Conservation (phyloP, 148 eudicot species). For the Fagopyrum homotropicum region DNA sequence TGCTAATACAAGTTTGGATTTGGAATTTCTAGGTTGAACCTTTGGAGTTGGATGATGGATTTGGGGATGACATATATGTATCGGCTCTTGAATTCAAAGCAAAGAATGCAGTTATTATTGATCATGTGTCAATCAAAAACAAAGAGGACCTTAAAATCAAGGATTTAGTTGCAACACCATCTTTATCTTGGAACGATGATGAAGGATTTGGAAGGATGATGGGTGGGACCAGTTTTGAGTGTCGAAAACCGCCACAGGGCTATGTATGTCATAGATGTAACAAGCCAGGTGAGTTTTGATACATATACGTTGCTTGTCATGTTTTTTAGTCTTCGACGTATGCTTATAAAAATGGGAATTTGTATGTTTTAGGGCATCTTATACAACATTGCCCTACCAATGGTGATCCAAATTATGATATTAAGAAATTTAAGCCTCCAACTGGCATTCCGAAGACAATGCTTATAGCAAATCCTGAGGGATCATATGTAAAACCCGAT, state of each 20-base stretch:
- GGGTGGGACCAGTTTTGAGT: conserved; percentile 56
- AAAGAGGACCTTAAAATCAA: conserved; percentile 76
- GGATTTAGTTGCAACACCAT: conserved; percentile 63
- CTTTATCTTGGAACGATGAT: conserved; percentile 43
- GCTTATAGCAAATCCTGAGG: conserved; percentile 4
- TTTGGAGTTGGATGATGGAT: conserved; percentile 84
- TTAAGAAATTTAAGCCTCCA: conserved; percentile 34
- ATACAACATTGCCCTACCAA: conserved; percentile 94
- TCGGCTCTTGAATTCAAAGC: conserved; percentile 52
- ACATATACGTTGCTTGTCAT: neutral
- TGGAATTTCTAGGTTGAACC: conserved; percentile 46
- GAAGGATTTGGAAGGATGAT: conserved; percentile 53
- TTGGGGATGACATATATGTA: conserved; percentile 76
- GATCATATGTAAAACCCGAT: too few species aligned
- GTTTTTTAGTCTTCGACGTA: neutral
- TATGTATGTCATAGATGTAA: conserved; percentile 90
- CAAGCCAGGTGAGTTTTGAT: conserved; percentile 50
- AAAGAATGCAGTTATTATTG: too few species aligned
- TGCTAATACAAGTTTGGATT: neutral
- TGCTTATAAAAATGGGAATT: neutral
- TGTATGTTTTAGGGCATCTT: conserved; percentile 59
- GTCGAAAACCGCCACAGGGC: conserved; percentile 71
- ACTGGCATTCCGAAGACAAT: conserved; percentile 83
- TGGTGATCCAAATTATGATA: conserved; percentile 72
- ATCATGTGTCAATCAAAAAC: conserved; percentile 39